These are phyloP conservation scores for Raphanus sativus DNA, from an alignment of 345 rosid genomes.

Conservation along the genomic window DNA sequence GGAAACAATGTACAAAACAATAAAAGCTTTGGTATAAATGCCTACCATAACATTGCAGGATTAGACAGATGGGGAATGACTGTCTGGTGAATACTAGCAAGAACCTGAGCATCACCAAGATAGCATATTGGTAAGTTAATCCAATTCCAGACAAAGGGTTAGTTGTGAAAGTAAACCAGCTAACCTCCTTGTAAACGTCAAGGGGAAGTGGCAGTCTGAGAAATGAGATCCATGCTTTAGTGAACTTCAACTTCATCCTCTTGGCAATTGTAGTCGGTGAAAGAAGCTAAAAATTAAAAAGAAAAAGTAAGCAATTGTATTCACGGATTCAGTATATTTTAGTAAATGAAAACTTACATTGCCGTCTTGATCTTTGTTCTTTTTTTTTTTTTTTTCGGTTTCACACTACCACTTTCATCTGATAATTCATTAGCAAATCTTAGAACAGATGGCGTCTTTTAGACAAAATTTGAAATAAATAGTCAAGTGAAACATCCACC, in stretches of 20 bases:
- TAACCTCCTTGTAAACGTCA: constrained; percentile 90
- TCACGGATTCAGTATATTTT: neutral
- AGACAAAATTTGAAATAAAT: neutral
- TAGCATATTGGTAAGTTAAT: constrained; percentile 24
- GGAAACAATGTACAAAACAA: neutral
- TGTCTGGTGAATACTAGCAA: constrained; percentile 63
- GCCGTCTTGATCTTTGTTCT: constrained; percentile 39
- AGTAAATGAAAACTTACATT: constrained; percentile 44
- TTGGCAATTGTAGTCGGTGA: constrained; percentile 58
- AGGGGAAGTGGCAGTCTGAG: constrained; percentile 82
- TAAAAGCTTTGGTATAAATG: neutral
- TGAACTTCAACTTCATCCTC: constrained; percentile 85
- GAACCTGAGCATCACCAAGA: constrained; percentile 63
- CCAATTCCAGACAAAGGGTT: neutral
- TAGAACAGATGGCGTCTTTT: neutral
- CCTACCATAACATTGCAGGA: constrained; percentile 75
- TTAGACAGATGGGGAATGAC: constrained; percentile 81
- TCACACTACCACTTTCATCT: constrained; percentile 25
- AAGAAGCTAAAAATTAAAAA: constrained; percentile 44
- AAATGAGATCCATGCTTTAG: constrained; percentile 90
- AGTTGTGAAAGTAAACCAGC: constrained; percentile 11
- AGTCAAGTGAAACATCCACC: constrained; percentile 48
- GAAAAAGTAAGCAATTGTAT: constrained; percentile 25
- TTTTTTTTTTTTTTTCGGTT: constrained; percentile 40
- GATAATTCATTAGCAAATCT: constrained; percentile 17